Evolutionary conservation across 2,329 filamentous ascomycete genomes (phyloP), one percentile per base, ranked within the genome.

Genomic region (Trichophaea hybrida): DNA sequence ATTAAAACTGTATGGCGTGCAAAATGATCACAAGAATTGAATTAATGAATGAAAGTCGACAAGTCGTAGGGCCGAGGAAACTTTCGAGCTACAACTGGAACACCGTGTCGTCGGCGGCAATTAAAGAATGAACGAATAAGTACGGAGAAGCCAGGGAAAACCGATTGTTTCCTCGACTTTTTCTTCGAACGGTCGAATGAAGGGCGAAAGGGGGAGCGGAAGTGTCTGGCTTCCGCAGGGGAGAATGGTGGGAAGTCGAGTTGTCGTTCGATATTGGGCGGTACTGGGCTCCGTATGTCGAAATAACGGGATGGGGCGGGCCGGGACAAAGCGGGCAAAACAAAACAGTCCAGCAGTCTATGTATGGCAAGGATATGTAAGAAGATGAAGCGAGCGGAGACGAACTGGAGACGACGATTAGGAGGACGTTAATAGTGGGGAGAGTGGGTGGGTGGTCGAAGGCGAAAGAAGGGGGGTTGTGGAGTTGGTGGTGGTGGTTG

Each of bases 1-100:
- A 55, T 64, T 64, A 63, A 61, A 61, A 64, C 57, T 57, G 59
- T 64, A 64, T 43, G 56, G 33, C 15, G 53, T 44, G 53, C 60
- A 64, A 63, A 63, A 59, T 63, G 63, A 61, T 64, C 61, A 64
- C 63, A 64, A 64, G 61, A 64, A 64, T 58, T 53, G 61, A 64
- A 64, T 55, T 31, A 59, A 55, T 56, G 60, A 59, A 61, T 51
- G 15, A 37, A 53, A 35, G 33, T 13, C 50, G 31, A 37, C 4
- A 13, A 37, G 31, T n/a, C 32, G n/a, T n/a, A 5, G 50, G 50
- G 31, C 31, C n/a, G 13, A 32, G 50, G 50, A 12, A 24, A 53
- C 50, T 53, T 53, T 37, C 53, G 53, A 46, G 35, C 53, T 55
- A 55, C 38, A 46, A 17, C 12, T 32, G n/a, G 2, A 24, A 53